Evolutionary conservation across 306 rosid species (phyloP).

Genomic region (Inga oerstediana): DNA sequence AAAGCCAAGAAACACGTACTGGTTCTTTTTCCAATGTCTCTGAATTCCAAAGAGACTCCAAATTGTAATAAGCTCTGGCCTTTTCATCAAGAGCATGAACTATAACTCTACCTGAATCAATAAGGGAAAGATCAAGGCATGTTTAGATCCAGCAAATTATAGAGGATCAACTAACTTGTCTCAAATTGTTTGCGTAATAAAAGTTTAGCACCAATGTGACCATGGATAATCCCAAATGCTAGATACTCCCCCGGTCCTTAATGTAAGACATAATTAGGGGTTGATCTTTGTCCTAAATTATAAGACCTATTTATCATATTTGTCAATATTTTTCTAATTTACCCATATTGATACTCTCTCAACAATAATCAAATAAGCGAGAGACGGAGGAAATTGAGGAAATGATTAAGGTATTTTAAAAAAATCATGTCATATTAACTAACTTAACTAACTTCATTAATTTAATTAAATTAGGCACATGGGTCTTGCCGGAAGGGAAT

Average conservation of each 20-base stretch:
- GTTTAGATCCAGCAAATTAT: neutral
- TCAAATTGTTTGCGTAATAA: neutral
- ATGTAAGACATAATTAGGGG: too few species aligned
- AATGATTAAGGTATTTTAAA: too few species aligned
- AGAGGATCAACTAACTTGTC: constrained; percentile 5
- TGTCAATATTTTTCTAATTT: too few species aligned
- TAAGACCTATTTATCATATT: too few species aligned
- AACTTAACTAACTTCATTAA: too few species aligned
- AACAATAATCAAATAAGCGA: too few species aligned
- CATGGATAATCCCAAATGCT: neutral
- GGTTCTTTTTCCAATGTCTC: constrained; percentile 56
- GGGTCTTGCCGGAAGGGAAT: too few species aligned
- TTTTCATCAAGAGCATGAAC: constrained; percentile 96
- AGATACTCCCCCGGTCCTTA: neutral
- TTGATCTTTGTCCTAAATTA: too few species aligned
- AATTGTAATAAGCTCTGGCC: constrained; percentile 89
- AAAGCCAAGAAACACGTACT: neutral
- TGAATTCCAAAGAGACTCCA: constrained; percentile 76
- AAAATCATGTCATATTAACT: too few species aligned
- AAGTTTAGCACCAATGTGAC: neutral
- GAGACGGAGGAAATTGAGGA: too few species aligned
- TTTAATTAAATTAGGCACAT: too few species aligned
- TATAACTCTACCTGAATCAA: constrained; percentile 73
- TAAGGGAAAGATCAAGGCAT: constrained; percentile 3
- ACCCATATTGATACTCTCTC: too few species aligned